Evolutionary conservation across 2,329 filamentous ascomycete species (phyloP).

Genomic region (Aspergillus pseudoviridinutans): DNA sequence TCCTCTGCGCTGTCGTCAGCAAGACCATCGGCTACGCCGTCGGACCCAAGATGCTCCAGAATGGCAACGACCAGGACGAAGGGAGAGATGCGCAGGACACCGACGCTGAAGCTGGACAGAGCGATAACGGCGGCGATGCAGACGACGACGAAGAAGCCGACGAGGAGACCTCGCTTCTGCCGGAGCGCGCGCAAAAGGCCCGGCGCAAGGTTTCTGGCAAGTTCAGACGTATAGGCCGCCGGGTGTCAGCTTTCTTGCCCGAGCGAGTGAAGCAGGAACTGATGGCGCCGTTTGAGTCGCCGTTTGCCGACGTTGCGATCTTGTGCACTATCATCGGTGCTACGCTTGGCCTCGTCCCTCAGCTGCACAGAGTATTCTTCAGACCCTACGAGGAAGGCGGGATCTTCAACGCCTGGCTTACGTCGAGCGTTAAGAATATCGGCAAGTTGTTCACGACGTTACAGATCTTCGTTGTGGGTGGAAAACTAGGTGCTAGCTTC

Average conservation of each 20-base stretch:
- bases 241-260: constrained; percentile 30
- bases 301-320: constrained; percentile 60
- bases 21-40: constrained; percentile 63
- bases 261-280: constrained; percentile 30
- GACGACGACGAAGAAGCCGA: constrained; percentile 29
- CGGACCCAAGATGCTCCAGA: constrained; percentile 56
- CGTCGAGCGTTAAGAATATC: constrained; percentile 57
- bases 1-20: constrained; percentile 61
- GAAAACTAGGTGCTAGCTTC: constrained; percentile 58
- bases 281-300: constrained; percentile 38
- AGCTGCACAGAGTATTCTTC: constrained; percentile 61
- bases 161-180: constrained; percentile 52
- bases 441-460: constrained; percentile 61
- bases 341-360: constrained; percentile 57
- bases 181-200: constrained; percentile 25
- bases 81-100: constrained; percentile 11
- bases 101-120: constrained; percentile 12
- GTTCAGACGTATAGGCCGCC: constrained; percentile 25
- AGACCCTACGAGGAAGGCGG: constrained; percentile 54
- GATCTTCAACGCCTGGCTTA: constrained; percentile 64
- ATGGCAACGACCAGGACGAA: constrained; percentile 26
- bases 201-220: constrained; percentile 8
- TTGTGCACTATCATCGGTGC: constrained; percentile 58
- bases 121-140: constrained; percentile 19
- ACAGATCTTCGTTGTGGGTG: constrained; percentile 63